phyloP scores from a whole-genome alignment of 768 basidiomycete species.

The Boletales sp. region DNA sequence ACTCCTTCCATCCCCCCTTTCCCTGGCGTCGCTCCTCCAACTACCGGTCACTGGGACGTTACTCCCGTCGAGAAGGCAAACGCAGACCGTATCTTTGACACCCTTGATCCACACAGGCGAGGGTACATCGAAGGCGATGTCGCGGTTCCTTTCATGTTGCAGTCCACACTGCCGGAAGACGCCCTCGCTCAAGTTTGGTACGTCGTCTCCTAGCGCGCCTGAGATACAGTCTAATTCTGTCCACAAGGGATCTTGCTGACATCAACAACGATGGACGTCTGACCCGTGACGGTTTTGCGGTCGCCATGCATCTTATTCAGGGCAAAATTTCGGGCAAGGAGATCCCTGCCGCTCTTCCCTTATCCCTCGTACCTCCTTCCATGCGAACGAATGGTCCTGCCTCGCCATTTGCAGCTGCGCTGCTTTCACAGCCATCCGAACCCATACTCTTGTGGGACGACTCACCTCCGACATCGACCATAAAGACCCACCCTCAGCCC shows the following conservation, averaged over 20 bases:
- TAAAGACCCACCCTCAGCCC: slow-evolving; percentile 32
- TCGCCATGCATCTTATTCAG: slow-evolving; percentile 93
- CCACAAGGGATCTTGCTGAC: slow-evolving; percentile 85
- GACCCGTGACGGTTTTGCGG: slow-evolving; percentile 89
- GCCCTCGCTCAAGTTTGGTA: slow-evolving; percentile 91
- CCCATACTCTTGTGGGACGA: slow-evolving; percentile 53
- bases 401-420: slow-evolving; percentile 37
- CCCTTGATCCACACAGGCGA: slow-evolving; percentile 67
- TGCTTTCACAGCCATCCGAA: slow-evolving; percentile 35
- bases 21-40: slow-evolving; percentile 23
- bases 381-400: slow-evolving; percentile 47
- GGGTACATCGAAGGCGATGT: slow-evolving; percentile 91
- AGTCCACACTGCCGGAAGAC: slow-evolving; percentile 79
- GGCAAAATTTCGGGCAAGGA: slow-evolving; percentile 77
- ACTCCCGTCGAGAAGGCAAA: slow-evolving; percentile 72
- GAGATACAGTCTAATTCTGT: slow-evolving; percentile 1
- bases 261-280: slow-evolving; percentile 83
- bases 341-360: slow-evolving; percentile 67
- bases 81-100: slow-evolving; percentile 76
- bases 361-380: slow-evolving; percentile 77
- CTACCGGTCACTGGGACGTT: slow-evolving; percentile 70
- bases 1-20: slow-evolving; percentile 26
- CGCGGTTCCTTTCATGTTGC: slow-evolving; percentile 93
- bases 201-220: slow-evolving; percentile 23
- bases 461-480: slow-evolving; percentile 40